Percentiles rank a stretch among this genome's conserved stretches.
phyloP scores from a whole-genome alignment of 2,329 filamentous ascomycete genomes.

The Cercospora zeina region DNA sequence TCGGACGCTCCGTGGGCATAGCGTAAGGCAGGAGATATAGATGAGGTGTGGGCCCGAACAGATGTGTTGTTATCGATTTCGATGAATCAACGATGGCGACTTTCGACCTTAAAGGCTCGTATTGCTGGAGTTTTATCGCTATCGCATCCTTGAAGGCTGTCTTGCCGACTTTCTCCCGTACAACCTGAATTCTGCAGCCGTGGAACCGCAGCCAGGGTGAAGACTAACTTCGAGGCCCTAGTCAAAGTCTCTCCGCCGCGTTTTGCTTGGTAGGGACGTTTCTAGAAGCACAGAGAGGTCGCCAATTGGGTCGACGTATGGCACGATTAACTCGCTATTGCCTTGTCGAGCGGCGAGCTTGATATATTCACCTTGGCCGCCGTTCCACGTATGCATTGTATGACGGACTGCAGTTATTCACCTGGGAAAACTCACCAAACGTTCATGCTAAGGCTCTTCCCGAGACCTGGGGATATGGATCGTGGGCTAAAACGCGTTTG shows the following conservation, averaged over 20 bases:
- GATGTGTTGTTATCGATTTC: background rate
- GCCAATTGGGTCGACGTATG: no score
- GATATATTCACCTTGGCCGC: no score
- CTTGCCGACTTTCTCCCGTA: background rate
- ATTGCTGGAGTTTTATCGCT: background rate
- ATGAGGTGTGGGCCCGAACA: background rate
- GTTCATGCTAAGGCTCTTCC: background rate
- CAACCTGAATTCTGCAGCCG: no score
- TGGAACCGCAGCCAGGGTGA: no score
- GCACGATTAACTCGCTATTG: no score
- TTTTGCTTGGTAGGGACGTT: no score
- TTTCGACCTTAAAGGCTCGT: background rate
- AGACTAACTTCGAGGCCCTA: no score
- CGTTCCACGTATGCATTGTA: no score
- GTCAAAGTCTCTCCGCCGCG: no score
- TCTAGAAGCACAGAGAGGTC: no score
- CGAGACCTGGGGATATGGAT: background rate
- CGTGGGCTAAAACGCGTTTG: background rate
- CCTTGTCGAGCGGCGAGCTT: no score
- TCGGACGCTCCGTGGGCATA: background rate
- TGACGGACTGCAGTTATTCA: no score
- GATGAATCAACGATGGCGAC: background rate
- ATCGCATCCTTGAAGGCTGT: background rate
- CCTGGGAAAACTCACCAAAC: background rate
- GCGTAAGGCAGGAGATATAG: background rate